phyloP scores from a whole-genome alignment of 139 green algal species.

The Limnomonas spitsbergensis region DNA sequence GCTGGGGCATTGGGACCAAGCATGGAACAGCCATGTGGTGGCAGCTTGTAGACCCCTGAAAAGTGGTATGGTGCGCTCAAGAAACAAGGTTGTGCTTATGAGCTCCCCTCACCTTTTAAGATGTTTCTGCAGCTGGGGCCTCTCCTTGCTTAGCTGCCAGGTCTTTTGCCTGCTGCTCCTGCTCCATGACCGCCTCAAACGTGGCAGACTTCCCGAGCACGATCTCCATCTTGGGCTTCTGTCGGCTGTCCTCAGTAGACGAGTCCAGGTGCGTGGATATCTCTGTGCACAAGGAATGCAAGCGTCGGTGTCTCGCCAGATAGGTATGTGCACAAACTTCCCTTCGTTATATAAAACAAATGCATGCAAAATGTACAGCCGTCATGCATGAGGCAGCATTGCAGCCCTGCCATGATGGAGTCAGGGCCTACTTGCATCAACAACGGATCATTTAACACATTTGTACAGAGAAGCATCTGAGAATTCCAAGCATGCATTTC shows the following conservation, averaged over 20 bases:
- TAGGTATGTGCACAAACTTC: not conserved
- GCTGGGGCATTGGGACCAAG: no score
- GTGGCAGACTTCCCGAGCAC: constrained; percentile 62
- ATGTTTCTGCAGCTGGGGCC: not conserved
- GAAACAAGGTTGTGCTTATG: not conserved
- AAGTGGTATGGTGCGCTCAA: no score
- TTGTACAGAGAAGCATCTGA: no score
- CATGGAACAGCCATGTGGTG: no score
- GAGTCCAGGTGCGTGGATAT: constrained; percentile 35
- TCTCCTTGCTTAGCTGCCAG: constrained; percentile 2
- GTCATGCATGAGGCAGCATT: not conserved
- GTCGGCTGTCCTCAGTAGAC: constrained; percentile 29
- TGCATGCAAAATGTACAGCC: not conserved
- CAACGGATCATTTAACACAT: no score
- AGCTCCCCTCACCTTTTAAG: not conserved
- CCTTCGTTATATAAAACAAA: no score
- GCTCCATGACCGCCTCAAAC: constrained; percentile 65
- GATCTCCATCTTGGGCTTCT: constrained; percentile 83
- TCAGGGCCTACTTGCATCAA: no score
- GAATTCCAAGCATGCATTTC: no score
- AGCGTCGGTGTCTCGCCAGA: not conserved
- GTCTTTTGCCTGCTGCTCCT: constrained; percentile 26
- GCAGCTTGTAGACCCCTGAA: no score
- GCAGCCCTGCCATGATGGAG: constrained; percentile 13
- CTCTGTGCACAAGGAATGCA: constrained; percentile 11